These are phyloP conservation scores for Trichophyton schoenleinii DNA, from an alignment of 2,329 filamentous ascomycete species.

Conservation along the genomic window DNA sequence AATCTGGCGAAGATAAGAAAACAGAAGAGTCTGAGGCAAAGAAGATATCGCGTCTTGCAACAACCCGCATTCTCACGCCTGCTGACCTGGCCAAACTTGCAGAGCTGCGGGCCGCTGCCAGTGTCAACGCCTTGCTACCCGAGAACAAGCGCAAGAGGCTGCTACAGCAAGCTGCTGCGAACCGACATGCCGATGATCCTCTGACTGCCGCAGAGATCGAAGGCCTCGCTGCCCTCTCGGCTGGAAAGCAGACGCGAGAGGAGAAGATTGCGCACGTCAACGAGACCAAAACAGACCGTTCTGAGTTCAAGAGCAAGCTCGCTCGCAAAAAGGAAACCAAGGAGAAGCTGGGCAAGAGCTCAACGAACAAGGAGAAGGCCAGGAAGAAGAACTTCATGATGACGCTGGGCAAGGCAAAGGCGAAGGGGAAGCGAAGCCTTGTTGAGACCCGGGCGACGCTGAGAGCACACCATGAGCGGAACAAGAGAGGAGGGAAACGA, in stretches of 20 bases:
- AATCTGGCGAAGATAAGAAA: slow-evolving; percentile 26
- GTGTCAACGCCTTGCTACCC: slow-evolving; percentile 52
- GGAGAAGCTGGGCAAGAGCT: slow-evolving; percentile 79
- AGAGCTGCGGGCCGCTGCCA: slow-evolving; percentile 65
- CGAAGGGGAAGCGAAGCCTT: slow-evolving; percentile 88
- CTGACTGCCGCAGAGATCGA: slow-evolving; percentile 88
- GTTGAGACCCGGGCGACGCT: slow-evolving; percentile 71
- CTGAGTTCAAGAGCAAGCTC: slow-evolving; percentile 74
- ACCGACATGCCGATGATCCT: slow-evolving; percentile 69
- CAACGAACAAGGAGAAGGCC: slow-evolving; percentile 93
- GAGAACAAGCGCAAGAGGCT: slow-evolving; percentile 23
- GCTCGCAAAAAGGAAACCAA: slow-evolving; percentile 80
- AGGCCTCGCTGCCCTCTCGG: slow-evolving; percentile 59
- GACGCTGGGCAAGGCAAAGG: slow-evolving; percentile 92
- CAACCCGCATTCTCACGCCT: slow-evolving; percentile 83
- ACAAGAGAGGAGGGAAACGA: slow-evolving; percentile 71
- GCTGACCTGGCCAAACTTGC: slow-evolving; percentile 91
- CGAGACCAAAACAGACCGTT: slow-evolving; percentile 64
- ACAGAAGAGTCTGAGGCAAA: slow-evolving; percentile 16
- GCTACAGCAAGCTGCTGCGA: slow-evolving; percentile 36
- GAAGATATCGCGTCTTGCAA: slow-evolving; percentile 59
- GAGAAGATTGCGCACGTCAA: slow-evolving; percentile 73
- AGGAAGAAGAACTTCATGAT: slow-evolving; percentile 98
- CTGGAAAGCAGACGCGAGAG: slow-evolving; percentile 72
- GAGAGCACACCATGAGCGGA: slow-evolving; percentile 66